These are phyloP conservation scores for Podosphaera fusca DNA, from an alignment of 2,329 filamentous ascomycete genomes.

Conservation along the genomic window DNA sequence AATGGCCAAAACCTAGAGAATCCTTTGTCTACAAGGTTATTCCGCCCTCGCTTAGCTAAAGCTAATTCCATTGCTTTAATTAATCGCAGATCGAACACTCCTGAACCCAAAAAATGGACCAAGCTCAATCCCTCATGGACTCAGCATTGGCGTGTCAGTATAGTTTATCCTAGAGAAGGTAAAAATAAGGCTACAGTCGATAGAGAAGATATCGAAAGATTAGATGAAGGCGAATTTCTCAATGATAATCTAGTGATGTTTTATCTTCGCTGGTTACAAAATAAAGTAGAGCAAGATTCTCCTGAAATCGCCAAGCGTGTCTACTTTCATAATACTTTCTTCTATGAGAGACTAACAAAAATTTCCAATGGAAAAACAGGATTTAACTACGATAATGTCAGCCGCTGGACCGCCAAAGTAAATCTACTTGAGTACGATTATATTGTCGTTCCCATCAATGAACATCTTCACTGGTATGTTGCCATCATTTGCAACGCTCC, in stretches of 20 bases:
- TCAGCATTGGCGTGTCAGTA: constrained; percentile 28
- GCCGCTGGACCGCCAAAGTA: constrained; percentile 66
- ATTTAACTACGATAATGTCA: constrained; percentile 70
- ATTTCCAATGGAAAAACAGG: constrained; percentile 26
- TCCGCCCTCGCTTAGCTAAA: background rate
- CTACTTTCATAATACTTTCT: constrained; percentile 84
- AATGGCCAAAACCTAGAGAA: too few relatives aligned
- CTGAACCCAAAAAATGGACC: constrained; percentile 24
- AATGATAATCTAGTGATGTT: constrained; percentile 89
- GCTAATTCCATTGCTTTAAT: background rate
- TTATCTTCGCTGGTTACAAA: constrained; percentile 55
- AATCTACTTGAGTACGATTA: constrained; percentile 75
- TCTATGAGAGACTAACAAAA: constrained; percentile 57
- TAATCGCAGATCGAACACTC: background rate
- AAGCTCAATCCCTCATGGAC: constrained; percentile 26
- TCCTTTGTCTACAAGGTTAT: background rate
- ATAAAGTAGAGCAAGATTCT: constrained; percentile 28
- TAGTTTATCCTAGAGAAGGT: constrained; percentile 30
- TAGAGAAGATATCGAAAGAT: constrained; percentile 46
- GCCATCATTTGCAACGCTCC: constrained; percentile 83
- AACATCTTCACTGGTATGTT: constrained; percentile 75
- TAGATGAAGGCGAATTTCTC: constrained; percentile 67
- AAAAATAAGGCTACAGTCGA: constrained; percentile 40
- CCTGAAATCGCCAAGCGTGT: constrained; percentile 38
- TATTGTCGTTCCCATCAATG: constrained; percentile 78